These are phyloP conservation scores for Parmales sp. DNA, from an alignment of 108 stramenopile species.

Conservation along the genomic window DNA sequence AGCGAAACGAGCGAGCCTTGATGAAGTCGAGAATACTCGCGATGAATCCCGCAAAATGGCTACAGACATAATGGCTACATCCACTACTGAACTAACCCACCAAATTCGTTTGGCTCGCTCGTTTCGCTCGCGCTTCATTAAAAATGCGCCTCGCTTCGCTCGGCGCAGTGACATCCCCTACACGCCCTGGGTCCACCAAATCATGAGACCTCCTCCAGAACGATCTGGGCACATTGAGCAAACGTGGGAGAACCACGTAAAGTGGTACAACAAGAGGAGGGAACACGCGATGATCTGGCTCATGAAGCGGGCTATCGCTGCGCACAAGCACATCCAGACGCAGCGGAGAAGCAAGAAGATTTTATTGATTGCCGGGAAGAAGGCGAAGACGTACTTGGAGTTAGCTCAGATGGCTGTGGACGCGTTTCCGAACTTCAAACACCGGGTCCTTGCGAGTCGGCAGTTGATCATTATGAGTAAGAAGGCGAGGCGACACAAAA, in stretches of 20 bases:
- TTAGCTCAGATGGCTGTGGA: not conserved
- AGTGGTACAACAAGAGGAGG: conserved; percentile 8
- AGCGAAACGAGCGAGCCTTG: too few relatives aligned
- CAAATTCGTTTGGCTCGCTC: too few relatives aligned
- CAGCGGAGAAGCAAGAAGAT: not conserved
- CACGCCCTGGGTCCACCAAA: not conserved
- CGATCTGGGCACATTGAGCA: not conserved
- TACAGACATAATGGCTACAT: too few relatives aligned
- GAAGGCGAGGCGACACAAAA: not conserved
- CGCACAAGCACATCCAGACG: not conserved
- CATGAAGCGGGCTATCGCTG: not conserved
- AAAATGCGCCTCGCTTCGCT: too few relatives aligned
- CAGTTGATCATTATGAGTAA: not conserved
- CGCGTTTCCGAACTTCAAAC: not conserved
- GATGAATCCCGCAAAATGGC: too few relatives aligned
- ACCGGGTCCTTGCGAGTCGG: not conserved
- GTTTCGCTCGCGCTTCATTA: too few relatives aligned
- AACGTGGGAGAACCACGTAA: conserved; percentile 9
- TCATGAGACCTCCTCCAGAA: not conserved
- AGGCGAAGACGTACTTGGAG: not conserved
- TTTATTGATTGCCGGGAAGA: not conserved
- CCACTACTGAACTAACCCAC: too few relatives aligned
- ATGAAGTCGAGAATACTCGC: too few relatives aligned
- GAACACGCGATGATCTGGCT: conserved; percentile 9
- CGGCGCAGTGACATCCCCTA: not conserved